phyloP scores from a whole-genome alignment of 106 monocot genomes.

The Acorus calamus region DNA sequence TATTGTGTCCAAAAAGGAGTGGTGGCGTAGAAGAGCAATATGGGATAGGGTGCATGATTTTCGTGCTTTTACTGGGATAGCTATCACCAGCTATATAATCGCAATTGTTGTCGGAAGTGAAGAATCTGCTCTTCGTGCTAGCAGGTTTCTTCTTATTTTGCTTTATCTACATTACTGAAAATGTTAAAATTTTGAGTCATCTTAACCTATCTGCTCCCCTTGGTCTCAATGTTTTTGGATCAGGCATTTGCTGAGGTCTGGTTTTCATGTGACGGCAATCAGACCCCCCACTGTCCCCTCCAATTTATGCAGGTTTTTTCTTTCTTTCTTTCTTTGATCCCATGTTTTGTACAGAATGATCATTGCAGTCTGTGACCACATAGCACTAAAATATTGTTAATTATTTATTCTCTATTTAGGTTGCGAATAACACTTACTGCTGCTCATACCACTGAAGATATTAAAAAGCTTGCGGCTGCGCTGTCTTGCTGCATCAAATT shows the following conservation, averaged over 20 bases:
- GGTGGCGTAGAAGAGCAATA: slow-evolving; percentile 69
- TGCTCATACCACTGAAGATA: slow-evolving; percentile 65
- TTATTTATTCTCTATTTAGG: slow-evolving; percentile 21
- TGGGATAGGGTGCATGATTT: slow-evolving; percentile 66
- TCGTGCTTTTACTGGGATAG: slow-evolving; percentile 32
- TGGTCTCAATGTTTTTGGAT: background rate
- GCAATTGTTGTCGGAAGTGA: slow-evolving; percentile 80
- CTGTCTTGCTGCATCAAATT: slow-evolving; percentile 26
- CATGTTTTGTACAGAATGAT: background rate
- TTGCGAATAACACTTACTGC: slow-evolving; percentile 73
- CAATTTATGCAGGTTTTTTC: slow-evolving; percentile 71
- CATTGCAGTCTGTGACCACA: background rate
- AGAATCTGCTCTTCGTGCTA: slow-evolving; percentile 63
- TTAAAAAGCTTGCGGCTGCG: slow-evolving; percentile 47
- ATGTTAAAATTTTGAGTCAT: too few species aligned
- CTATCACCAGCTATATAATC: slow-evolving; percentile 73
- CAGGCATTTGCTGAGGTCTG: slow-evolving; percentile 68
- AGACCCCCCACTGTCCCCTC: slow-evolving; percentile 84
- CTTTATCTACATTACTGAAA: too few species aligned
- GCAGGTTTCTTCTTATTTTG: slow-evolving; percentile 32
- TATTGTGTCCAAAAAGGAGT: slow-evolving; percentile 51
- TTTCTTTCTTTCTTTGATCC: background rate
- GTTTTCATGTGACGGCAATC: slow-evolving; percentile 80
- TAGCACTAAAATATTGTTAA: background rate
- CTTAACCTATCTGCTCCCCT: too few species aligned